phyloP scores from a whole-genome alignment of 345 rosid genomes.

The Zanthoxylum bungeanum region DNA sequence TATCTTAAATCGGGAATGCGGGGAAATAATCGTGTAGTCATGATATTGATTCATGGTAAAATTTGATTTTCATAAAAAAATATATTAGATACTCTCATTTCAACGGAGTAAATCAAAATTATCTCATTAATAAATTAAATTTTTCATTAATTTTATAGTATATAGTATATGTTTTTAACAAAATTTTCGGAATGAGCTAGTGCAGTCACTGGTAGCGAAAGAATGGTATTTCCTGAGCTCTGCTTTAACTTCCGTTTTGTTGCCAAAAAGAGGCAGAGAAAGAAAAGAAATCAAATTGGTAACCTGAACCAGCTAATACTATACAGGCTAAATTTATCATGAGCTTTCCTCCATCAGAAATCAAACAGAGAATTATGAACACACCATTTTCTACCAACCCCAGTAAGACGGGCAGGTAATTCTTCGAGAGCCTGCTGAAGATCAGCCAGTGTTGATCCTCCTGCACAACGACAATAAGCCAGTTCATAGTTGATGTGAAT shows the following conservation, averaged over 20 bases:
- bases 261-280: neutral
- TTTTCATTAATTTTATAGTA: no score
- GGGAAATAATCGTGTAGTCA: neutral
- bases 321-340: neutral
- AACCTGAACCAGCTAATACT: neutral
- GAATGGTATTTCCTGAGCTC: no score
- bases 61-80: no score
- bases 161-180: no score
- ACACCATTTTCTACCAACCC: constrained; percentile 55
- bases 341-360: neutral
- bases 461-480: no score
- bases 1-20: neutral
- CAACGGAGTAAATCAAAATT: no score
- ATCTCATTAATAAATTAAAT: no score
- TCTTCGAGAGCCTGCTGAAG: constrained; percentile 73
- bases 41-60: no score
- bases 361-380: constrained; percentile 1
- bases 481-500: no score
- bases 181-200: no score
- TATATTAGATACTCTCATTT: no score
- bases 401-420: constrained; percentile 60
- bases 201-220: no score
- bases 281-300: neutral
- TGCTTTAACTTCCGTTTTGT: neutral
- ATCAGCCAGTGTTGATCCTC: constrained; percentile 66